phyloP scores from a whole-genome alignment of 257 asterid genomes.

The Eustoma russellianum region DNA sequence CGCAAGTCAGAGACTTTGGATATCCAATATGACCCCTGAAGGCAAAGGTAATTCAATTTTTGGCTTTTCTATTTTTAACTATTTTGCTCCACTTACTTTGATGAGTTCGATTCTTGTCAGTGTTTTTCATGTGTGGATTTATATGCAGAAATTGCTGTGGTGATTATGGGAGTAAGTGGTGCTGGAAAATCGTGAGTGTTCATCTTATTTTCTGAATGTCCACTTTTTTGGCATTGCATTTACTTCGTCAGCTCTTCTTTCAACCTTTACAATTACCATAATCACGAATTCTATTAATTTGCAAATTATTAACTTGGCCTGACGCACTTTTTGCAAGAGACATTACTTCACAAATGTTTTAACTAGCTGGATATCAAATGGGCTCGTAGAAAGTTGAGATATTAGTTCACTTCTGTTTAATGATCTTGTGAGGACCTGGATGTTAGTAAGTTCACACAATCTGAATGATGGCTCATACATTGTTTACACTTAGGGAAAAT shows the following conservation, averaged over 20 bases:
- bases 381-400: too few relatives aligned
- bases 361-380: too few relatives aligned
- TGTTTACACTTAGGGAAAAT: too few relatives aligned
- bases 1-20: too few relatives aligned
- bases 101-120: not conserved
- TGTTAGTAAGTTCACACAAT: too few relatives aligned
- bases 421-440: too few relatives aligned
- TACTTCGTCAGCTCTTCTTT: not conserved
- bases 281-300: not conserved
- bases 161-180: constrained; percentile 83
- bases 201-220: not conserved
- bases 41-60: not conserved
- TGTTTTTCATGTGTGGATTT: not conserved
- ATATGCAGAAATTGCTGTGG: constrained; percentile 51
- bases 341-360: too few relatives aligned
- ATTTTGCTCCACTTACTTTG: not conserved
- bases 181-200: constrained; percentile 75
- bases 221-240: not conserved
- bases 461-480: too few relatives aligned
- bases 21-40: not conserved
- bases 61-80: not conserved
- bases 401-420: too few relatives aligned
- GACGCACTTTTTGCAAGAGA: too few relatives aligned
- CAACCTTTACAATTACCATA: not conserved
- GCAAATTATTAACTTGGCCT: not conserved